Conservation (phyloP, 2,329 filamentous ascomycete genomes). For the Pestalotiopsis sp. region DNA sequence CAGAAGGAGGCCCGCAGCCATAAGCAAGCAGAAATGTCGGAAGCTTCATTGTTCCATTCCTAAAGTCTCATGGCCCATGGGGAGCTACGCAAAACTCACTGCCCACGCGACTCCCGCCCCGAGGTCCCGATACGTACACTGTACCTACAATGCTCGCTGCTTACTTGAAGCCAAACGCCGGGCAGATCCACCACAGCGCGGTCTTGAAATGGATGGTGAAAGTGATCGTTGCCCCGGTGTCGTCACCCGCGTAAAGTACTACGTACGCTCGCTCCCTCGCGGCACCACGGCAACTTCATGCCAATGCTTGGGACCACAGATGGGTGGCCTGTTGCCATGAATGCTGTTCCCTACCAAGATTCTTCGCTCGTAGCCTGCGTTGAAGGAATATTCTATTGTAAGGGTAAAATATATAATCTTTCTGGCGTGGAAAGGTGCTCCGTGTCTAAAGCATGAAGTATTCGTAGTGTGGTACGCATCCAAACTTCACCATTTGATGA, state of each 20-base stretch:
- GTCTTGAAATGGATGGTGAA: not conserved
- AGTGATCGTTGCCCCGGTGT: not conserved
- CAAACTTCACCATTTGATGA: not conserved
- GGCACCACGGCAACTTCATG: not conserved
- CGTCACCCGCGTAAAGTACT: not conserved
- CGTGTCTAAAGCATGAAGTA: not conserved
- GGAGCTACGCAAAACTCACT: too few relatives aligned
- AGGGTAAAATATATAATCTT: too few relatives aligned
- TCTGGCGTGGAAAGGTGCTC: too few relatives aligned
- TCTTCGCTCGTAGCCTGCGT: too few relatives aligned
- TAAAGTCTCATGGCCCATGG: too few relatives aligned
- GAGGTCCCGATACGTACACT: not conserved
- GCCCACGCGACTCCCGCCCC: not conserved
- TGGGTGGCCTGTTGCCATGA: not conserved
- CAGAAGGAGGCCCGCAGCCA: not conserved
- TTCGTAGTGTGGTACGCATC: not conserved
- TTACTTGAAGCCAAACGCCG: not conserved
- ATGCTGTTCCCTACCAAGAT: too few relatives aligned
- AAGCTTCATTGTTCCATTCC: not conserved
- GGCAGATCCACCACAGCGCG: not conserved
- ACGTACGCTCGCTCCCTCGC: not conserved
- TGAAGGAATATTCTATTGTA: too few relatives aligned
- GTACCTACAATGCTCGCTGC: not conserved
- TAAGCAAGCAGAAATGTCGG: not conserved
- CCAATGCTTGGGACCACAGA: not conserved